Evolutionary conservation across 768 basidiomycete genomes (phyloP).

Genomic region (Suillus fuscotomentosus): DNA sequence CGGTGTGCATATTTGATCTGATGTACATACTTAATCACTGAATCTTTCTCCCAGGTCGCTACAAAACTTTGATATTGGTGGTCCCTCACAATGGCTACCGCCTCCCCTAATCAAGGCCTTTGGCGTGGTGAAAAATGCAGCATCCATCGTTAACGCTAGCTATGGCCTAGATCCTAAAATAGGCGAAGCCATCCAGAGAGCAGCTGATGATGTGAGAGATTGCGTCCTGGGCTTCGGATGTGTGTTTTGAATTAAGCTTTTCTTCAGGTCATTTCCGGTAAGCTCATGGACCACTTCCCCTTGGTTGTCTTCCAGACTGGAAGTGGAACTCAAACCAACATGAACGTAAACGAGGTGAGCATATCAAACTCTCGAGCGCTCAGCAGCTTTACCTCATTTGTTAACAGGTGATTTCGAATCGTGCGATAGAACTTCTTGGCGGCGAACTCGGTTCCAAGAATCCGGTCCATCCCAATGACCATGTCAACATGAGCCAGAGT

Average conservation of each 20-base stretch:
- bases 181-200: conserved; percentile 84
- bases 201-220: conserved; percentile 83
- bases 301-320: conserved; percentile 99
- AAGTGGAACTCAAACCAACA: conserved; percentile 98
- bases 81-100: conserved; percentile 91
- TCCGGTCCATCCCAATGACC: conserved; percentile 98
- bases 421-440: conserved; percentile 95
- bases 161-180: conserved; percentile 92
- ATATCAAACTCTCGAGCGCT: background rate
- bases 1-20: conserved; percentile 45
- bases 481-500: conserved; percentile 99
- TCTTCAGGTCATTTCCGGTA: conserved; percentile 88
- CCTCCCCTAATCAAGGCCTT: conserved; percentile 96
- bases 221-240: background rate
- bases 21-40: background rate
- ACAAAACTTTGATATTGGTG: conserved; percentile 98
- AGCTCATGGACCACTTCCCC: conserved; percentile 94
- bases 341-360: conserved; percentile 94
- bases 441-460: conserved; percentile 94
- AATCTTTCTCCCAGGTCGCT: conserved; percentile 59
- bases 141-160: conserved; percentile 80
- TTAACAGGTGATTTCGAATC: conserved; percentile 89
- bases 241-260: conserved; percentile 2
- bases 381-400: background rate
- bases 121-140: conserved; percentile 96